Evolutionary conservation across 495 filamentous ascomycete species (phyloP), one percentile per base, ranked within the genome.

Genomic region (Hypoxylon cercidicola): DNA sequence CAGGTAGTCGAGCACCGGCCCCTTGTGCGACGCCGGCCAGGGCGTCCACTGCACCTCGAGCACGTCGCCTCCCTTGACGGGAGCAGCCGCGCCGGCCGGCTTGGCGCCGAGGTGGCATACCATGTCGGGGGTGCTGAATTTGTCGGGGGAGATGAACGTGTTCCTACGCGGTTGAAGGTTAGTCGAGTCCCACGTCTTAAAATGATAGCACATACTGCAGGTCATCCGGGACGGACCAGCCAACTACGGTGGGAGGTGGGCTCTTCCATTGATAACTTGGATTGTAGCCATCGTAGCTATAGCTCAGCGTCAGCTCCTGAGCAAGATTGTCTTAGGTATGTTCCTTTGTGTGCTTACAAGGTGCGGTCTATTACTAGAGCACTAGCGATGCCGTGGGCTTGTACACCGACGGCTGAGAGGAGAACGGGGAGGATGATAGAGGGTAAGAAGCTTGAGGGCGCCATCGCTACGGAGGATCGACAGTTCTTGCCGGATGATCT

Each of bases 1-100:
- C 47, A 91, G 68, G 73, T 90, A 89, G 60, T 82, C 84, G 55
- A 90, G 81, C 55, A 90, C 84, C 4, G 87, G 86, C n/a, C 89
- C 87, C 65, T 86, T 81, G 68, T 88, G 86, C 35, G 74, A 78
- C 10, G 74, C 74, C 13, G 86, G 85, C 85, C 86, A 89, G 1
- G 56, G 62, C 35, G 62, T 64, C 68, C 71, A 71, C 25, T 70
- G 72, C 11, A 79, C 52, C 21, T 72, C 70, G 46, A 81, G 70
- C 37, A 69, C 68, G 46, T 72, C 70, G 18, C 76, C 78, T 21
- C 75, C 77, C 2, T 69, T 72, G 10, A 81, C 73, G 16, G 71
- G 64, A 37, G 72, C 76, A 34, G 74, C 72, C 52, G 66, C 68
- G 16, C 67, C 49, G 13, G 74, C 77, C 44, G 76, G 75, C 25